Base-by-base conservation (phyloP, 1,284 basidiomycete genomes). In the Trichosporon sp. region DNA sequence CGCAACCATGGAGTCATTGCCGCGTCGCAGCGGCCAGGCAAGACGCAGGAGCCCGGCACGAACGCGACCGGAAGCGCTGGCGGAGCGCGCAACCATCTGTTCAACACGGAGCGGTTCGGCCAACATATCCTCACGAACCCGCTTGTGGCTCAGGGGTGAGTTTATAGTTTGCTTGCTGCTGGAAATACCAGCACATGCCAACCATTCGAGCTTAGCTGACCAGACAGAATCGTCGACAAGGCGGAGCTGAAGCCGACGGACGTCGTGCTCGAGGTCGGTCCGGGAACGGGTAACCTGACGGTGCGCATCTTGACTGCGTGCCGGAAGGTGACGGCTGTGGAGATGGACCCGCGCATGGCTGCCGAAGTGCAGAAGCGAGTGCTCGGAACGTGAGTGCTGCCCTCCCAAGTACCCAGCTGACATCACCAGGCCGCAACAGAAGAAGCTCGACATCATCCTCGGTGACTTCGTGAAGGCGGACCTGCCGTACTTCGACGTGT, bases 331-430 rank as follows among this genome's bases (percentile, higher is more conserved):
- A 92, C 92, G 0, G 96, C 95, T 0, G 90, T 98, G 32, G 97
- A 99, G 83, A 97, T 98, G 93, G 97, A 99, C 81, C 97, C 97
- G 74, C 89, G 97, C 44, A 98, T 99, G 96, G 96, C 95, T 21
- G 95, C 95, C 62, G 96, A 99, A 82, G 88, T 99, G 67, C 92
- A 92, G 69, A 99, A 99, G 84, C 91, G 97, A 75, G 95, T 99
- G 1, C 92, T 98, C 86, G 96, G 96, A 86, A 98, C 91, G 95
- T 97, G 83, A 86, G 93, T 90, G 15, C 15, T 42, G 23, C 13
- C 5, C 11, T 6, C 42, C 8, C 42, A 7, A 13, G 18, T 12
- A 51, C 3, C 21, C 29, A 62, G 27, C 68, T 67, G 6, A 65
- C 67, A 25, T n/a, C 3, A 13, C 8, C 74, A 98, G 95, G 79